Evolutionary conservation across 768 basidiomycete genomes (phyloP), one percentile per base, ranked within the genome.

Genomic region (Jaapia argillacea): DNA sequence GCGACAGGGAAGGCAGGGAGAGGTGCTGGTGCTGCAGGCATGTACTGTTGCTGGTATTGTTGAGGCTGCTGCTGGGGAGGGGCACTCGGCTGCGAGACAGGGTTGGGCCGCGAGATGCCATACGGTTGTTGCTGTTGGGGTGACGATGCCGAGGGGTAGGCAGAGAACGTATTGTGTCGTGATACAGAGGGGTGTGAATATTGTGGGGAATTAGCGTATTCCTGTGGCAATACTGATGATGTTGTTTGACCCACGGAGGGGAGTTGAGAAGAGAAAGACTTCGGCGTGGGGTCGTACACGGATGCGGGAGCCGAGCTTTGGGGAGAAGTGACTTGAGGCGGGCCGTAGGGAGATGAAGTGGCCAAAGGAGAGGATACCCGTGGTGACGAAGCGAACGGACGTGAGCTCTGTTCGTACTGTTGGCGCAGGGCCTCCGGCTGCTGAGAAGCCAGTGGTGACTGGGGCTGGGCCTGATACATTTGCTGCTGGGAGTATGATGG

Each of bases 1-100:
- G 65, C 83, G 23, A 64, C 65, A 1, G 85, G 85, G 60, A 86
- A 85, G 41, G 71, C 69, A 0, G 82, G 75, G 4, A 85, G 58
- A 23, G 40, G 27, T 16, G 45, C 42, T 20, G 46, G 38, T 16
- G 50, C 39, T 2, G 37, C 41, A 16, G 45, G 41, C 12, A 43
- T 31, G 25, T 41, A 42, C 41, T 55, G 54, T 28, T 48, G 54
- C 25, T n/a, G 45, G 40, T 13, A 52, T 18, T 33, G 28, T 33
- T 33, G 28, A 33, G 10, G 16, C 22, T 44, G 46, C 23, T 33
- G 44, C 13, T 22, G 25, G 46, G 53, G 13, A 28, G 24, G 44
- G 28, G 13, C 42, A n/a, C 43, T 44, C 5, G 45, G 24, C 4
- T 54, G 59, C 42, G 45, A 2, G 41, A 43, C 20, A 47, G 49